These are phyloP conservation scores for Fusarium siculi DNA, from an alignment of 2,329 filamentous ascomycete genomes.

Conservation along the genomic window DNA sequence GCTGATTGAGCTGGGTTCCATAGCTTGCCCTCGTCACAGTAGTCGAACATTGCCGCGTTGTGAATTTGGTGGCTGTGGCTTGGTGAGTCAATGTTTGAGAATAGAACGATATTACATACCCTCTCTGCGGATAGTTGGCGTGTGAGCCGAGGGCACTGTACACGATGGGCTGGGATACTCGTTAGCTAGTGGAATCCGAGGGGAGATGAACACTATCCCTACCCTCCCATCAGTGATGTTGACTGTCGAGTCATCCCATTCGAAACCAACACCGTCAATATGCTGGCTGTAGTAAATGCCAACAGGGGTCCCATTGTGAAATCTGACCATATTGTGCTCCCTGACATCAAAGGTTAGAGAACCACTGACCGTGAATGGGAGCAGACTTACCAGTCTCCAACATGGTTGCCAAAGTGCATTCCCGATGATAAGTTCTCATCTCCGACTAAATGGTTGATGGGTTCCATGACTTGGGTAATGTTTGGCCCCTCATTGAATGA, in stretches of 20 bases:
- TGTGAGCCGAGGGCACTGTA: constrained; percentile 51
- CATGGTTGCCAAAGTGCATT: constrained; percentile 46
- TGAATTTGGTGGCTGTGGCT: constrained; percentile 46
- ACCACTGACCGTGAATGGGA: too few relatives aligned
- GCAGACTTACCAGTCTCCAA: constrained; percentile 44
- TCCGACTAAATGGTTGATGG: constrained; percentile 37
- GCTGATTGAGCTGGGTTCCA: constrained; percentile 52
- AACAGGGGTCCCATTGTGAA: constrained; percentile 41
- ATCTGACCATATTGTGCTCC: constrained; percentile 45
- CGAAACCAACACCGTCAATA: constrained; percentile 36
- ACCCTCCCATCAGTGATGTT: constrained; percentile 44
- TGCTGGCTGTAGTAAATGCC: constrained; percentile 47
- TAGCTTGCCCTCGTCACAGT: constrained; percentile 47
- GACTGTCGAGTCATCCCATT: constrained; percentile 45
- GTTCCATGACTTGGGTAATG: constrained; percentile 47
- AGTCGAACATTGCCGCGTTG: constrained; percentile 47
- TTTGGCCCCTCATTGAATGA: constrained; percentile 48
- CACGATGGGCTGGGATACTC: constrained; percentile 44
- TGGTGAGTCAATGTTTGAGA: not conserved
- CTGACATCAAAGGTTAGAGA: constrained; percentile 4
- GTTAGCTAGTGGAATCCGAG: not conserved
- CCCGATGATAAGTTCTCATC: constrained; percentile 23
- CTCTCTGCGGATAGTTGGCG: constrained; percentile 47
- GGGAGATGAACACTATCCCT: not conserved
- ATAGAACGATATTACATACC: constrained; percentile 30